These are phyloP conservation scores for Colletotrichum spaethianum DNA, from an alignment of 2,329 filamentous ascomycete species.

Conservation along the genomic window DNA sequence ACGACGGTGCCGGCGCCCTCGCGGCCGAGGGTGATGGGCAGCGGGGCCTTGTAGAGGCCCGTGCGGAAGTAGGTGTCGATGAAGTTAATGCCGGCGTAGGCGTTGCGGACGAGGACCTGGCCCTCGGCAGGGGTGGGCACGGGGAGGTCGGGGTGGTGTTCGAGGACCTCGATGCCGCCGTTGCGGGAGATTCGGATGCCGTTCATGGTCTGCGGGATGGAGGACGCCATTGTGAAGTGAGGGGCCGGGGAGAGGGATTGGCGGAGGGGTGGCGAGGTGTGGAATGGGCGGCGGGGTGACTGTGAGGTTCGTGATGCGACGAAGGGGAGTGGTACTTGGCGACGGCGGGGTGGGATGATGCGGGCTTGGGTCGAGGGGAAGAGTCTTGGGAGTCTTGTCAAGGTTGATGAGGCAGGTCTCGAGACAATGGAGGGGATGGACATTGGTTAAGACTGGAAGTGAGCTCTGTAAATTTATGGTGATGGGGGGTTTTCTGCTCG, in stretches of 20 bases:
- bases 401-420: not conserved
- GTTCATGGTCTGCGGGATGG: constrained; percentile 70
- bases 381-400: constrained; percentile 10
- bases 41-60: constrained; percentile 81
- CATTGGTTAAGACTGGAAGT: not conserved
- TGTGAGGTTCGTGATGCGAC: not conserved
- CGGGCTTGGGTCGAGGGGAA: not conserved
- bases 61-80: constrained; percentile 94
- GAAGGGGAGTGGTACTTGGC: too few relatives aligned
- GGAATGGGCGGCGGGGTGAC: not conserved
- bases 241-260: constrained; percentile 17
- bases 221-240: constrained; percentile 35
- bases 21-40: constrained; percentile 84
- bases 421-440: not conserved
- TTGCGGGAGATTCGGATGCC: constrained; percentile 80
- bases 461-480: not conserved
- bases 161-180: constrained; percentile 79
- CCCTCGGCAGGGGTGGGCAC: constrained; percentile 78
- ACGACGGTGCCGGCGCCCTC: constrained; percentile 83
- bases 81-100: constrained; percentile 86
- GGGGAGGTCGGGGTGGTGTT: constrained; percentile 79
- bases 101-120: constrained; percentile 85
- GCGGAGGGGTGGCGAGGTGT: not conserved
- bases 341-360: not conserved
- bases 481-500: not conserved